Percentiles rank a stretch among this genome's conserved stretches.
Conservation (phyloP, 2,329 filamentous ascomycete genomes). For the Metarhizium album region DNA sequence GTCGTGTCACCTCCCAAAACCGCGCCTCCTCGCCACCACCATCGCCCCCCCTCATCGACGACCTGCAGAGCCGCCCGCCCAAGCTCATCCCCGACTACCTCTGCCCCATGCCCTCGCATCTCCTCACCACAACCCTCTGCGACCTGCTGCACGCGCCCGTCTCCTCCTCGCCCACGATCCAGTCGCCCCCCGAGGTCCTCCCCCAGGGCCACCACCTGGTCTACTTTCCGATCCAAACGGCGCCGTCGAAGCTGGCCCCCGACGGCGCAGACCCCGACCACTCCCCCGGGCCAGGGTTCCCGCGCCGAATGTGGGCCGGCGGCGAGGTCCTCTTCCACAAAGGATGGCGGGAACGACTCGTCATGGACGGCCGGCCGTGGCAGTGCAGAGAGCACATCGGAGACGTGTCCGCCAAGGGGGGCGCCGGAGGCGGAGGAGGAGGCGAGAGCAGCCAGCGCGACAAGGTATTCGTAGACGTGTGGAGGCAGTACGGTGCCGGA, state of each 20-base stretch:
- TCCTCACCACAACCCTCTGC: constrained; percentile 51
- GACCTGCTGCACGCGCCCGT: constrained; percentile 33
- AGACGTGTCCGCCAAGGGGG: constrained; percentile 24
- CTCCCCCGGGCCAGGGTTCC: constrained; percentile 60
- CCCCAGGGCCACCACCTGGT: constrained; percentile 70
- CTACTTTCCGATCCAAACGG: constrained; percentile 69
- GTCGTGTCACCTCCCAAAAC: background rate
- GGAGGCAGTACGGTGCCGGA: constrained; percentile 30
- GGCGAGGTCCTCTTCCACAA: constrained; percentile 52
- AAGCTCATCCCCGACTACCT: constrained; percentile 33
- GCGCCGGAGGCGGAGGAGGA: no score
- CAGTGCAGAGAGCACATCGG: constrained; percentile 36
- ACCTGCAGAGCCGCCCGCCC: constrained; percentile 5
- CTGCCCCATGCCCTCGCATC: constrained; percentile 50
- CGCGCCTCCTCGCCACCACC: background rate
- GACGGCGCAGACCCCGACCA: constrained; percentile 83
- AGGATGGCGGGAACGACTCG: constrained; percentile 19
- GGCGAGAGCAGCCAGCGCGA: no score
- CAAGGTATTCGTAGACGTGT: constrained; percentile 42
- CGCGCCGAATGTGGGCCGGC: constrained; percentile 80
- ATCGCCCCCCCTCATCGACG: background rate
- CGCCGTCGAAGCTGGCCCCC: constrained; percentile 50
- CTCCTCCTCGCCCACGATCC: constrained; percentile 8
- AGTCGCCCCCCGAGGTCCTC: constrained; percentile 25
- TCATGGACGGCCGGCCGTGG: constrained; percentile 27